phyloP scores from a whole-genome alignment of 805 yeast genomes.

The Hanseniaspora taiwanica region DNA sequence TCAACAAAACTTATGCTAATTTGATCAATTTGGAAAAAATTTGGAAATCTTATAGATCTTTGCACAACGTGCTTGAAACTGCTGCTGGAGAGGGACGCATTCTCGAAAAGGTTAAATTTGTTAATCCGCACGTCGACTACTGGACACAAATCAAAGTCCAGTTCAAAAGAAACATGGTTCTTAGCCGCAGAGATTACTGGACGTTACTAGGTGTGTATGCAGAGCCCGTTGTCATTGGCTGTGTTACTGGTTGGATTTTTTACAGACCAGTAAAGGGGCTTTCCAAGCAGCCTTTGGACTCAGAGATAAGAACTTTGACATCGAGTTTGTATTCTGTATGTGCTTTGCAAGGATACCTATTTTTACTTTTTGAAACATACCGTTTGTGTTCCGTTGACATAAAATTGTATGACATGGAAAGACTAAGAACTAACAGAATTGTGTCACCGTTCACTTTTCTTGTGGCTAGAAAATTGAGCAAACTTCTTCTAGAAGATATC shows the following conservation, averaged over 20 bases:
- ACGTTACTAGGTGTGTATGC: slow-evolving; percentile 32
- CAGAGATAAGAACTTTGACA: slow-evolving; percentile 50
- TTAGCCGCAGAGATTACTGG: slow-evolving; percentile 38
- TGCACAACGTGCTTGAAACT: background rate
- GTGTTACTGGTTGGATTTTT: slow-evolving; percentile 67
- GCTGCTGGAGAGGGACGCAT: background rate
- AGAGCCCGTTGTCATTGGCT: slow-evolving; percentile 40
- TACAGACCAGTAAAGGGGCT: slow-evolving; percentile 33
- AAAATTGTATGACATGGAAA: slow-evolving; percentile 49
- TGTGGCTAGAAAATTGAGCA: slow-evolving; percentile 50
- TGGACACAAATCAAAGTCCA: slow-evolving; percentile 31
- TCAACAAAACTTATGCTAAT: background rate
- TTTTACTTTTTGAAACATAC: slow-evolving; percentile 44
- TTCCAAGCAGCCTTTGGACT: slow-evolving; percentile 13
- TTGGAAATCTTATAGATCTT: background rate
- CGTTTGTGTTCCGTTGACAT: slow-evolving; percentile 43
- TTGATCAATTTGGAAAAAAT: background rate
- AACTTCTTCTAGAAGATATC: slow-evolving; percentile 56
- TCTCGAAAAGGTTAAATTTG: slow-evolving; percentile 3
- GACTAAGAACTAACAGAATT: slow-evolving; percentile 41
- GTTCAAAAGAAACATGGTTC: slow-evolving; percentile 30
- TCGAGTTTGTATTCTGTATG: slow-evolving; percentile 40
- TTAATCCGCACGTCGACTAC: slow-evolving; percentile 27
- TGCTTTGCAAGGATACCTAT: slow-evolving; percentile 42
- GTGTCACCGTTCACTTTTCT: slow-evolving; percentile 57